Base-by-base conservation (phyloP, 1,139 yeast genomes). In the Tardiomyces blankii region DNA sequence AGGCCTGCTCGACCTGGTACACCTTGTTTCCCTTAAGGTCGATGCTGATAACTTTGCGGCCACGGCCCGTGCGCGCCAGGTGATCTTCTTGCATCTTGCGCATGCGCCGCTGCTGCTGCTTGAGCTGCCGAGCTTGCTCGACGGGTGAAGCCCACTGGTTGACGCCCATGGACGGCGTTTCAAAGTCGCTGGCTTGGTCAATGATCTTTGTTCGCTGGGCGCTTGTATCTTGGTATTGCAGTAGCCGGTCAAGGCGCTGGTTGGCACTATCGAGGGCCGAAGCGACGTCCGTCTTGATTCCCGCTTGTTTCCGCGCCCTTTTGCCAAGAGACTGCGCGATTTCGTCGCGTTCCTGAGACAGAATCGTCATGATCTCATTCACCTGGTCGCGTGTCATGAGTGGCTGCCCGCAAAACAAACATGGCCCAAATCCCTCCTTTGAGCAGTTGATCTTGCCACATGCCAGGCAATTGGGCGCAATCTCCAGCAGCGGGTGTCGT, bases 361-460 rank as follows among this genome's bases (percentile, higher is more conserved):
- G 68, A 65, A 58, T 68, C 66, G 44, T 47, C 19, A 52, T 52
- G 42, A 91, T 81, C 42, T 77, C 79, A n/a, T 58, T 53, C 53
- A 76, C 73, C 51, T 87, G 95, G 18, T 73, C 73, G 8, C 64
- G 60, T 3, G 80, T 72, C 16, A 91, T 69, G 38, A 91, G 65
- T 32, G 80, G 83, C 21, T 71, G 63, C 0, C 88, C 87, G 66
- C 98, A 91, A 52, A 68, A 84, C 2, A 93, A 75, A 60, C 99
- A 93, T 3, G 93, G 93, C 46, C 88, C 87, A 39, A 75, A 69
- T 0, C 97, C 97, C 60, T 93, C 97, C 55, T 80, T 80, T 2
- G 74, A 73, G 66, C 99, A 93, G 2, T 91, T 84, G 38, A 93
- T 86, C 60, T 88, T 87, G 11, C 99, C 99, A 64, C 99, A 93